Evolutionary conservation across 352 stramenopile genomes (phyloP).

Genomic region (Hyaloperonospora brassicae): DNA sequence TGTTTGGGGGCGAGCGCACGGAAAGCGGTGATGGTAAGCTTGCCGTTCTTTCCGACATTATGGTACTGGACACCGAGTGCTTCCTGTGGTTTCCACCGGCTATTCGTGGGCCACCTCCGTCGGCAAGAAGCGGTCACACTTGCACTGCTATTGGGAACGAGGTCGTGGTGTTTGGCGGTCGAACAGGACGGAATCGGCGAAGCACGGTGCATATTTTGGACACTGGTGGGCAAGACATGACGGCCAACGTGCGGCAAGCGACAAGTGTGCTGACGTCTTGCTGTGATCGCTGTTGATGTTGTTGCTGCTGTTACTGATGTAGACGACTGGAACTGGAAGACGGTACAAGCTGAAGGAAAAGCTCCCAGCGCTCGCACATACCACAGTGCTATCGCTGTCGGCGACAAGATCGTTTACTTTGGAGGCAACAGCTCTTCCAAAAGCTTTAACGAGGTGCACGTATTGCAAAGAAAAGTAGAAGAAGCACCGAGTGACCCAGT

Average conservation of each 20-base stretch:
- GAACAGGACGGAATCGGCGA: conserved; percentile 56
- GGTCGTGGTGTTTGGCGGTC: conserved; percentile 76
- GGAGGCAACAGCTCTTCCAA: conserved; percentile 88
- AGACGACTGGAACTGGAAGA: conserved; percentile 88
- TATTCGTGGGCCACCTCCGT: conserved; percentile 57
- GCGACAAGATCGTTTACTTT: conserved; percentile 86
- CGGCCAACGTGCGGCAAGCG: not conserved
- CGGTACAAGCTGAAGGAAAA: conserved; percentile 81
- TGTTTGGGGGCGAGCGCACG: conserved; percentile 88
- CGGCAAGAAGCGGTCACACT: conserved; percentile 61
- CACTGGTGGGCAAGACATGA: conserved; percentile 29
- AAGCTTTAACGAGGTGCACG: conserved; percentile 89
- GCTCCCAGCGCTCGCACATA: conserved; percentile 86
- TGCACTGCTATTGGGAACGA: conserved; percentile 69
- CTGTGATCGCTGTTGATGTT: not conserved
- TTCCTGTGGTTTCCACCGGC: conserved; percentile 91
- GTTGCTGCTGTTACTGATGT: conserved; percentile 1
- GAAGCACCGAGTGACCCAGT: conserved; percentile 14
- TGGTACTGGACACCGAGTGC: conserved; percentile 91
- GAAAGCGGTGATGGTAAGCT: conserved; percentile 46
- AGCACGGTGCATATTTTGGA: conserved; percentile 72
- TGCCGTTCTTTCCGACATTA: conserved; percentile 72
- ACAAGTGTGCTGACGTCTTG: conserved; percentile 1
- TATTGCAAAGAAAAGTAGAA: conserved; percentile 60
- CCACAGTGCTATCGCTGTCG: conserved; percentile 70